Evolutionary conservation across 2,329 filamentous ascomycete genomes (phyloP).

Genomic region (Phaeosphaeriaceae sp.): DNA sequence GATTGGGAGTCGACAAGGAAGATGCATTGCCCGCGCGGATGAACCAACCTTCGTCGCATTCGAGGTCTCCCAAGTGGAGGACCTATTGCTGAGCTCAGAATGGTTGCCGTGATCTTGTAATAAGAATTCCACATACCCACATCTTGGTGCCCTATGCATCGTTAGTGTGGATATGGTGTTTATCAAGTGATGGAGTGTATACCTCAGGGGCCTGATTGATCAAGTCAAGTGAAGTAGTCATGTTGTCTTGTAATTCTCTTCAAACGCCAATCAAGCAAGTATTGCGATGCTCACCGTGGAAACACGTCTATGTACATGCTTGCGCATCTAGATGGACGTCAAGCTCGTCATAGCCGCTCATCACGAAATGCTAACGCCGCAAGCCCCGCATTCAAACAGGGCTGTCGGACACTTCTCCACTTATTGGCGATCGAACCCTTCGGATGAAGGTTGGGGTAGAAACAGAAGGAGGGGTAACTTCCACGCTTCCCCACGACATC

Average conservation of each 20-base stretch:
- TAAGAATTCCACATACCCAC: conserved; percentile 30
- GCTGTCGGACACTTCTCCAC: background rate
- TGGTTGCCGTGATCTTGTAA: background rate
- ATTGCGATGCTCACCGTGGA: background rate
- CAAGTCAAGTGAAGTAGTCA: conserved; percentile 19
- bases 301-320: background rate
- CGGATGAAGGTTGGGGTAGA: background rate
- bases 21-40: conserved; percentile 38
- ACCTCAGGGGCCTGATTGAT: conserved; percentile 28
- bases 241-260: background rate
- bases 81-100: conserved; percentile 21
- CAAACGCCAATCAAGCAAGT: background rate
- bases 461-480: background rate
- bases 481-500: background rate
- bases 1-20: conserved; percentile 36
- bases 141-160: conserved; percentile 42
- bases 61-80: conserved; percentile 44
- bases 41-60: conserved; percentile 47
- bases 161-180: background rate
- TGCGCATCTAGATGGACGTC: background rate
- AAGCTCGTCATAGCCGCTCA: background rate
- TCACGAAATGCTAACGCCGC: background rate
- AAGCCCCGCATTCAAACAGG: background rate
- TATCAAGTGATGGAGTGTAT: background rate
- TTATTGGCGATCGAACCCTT: background rate